Percentiles rank a stretch among this genome's conserved stretches.
Conservation (phyloP, 768 basidiomycete species). For the Hericium alpestre region DNA sequence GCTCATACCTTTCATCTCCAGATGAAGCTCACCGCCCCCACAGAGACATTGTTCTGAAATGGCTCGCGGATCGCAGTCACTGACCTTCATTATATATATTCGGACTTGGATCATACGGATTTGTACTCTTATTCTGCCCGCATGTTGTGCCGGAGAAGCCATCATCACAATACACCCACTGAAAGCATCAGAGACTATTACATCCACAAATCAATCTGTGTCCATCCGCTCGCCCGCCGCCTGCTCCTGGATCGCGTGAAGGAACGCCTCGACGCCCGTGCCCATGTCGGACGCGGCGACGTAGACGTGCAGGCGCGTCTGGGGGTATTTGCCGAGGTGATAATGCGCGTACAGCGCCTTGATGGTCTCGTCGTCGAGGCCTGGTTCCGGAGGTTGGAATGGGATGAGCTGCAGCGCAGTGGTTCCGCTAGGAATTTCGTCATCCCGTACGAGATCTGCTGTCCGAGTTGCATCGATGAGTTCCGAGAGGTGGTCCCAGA, state of each 20-base stretch:
- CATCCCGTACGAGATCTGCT: constrained; percentile 1
- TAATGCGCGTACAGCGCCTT: not conserved
- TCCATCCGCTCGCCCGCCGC: constrained; percentile 66
- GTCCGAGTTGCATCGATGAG: constrained; percentile 7
- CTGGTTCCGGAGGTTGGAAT: not conserved
- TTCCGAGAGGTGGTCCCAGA: constrained; percentile 9
- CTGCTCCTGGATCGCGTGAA: constrained; percentile 72
- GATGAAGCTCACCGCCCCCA: constrained; percentile 4
- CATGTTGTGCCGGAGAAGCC: not conserved
- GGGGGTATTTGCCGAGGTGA: not conserved
- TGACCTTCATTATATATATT: constrained; percentile 20
- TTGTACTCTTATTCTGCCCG: not conserved
- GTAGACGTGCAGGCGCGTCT: not conserved
- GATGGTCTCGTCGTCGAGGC: constrained; percentile 2
- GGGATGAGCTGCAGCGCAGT: not conserved
- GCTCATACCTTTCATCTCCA: not conserved
- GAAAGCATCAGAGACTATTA: not conserved
- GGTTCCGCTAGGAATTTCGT: not conserved
- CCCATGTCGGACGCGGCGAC: not conserved
- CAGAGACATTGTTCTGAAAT: constrained; percentile 81
- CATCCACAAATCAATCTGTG: constrained; percentile 42
- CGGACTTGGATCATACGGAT: not conserved
- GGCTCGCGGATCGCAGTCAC: constrained; percentile 72
- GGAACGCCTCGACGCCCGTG: constrained; percentile 49
- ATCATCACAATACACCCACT: not conserved